A percentile compares a stretch with the other conserved stretches of the same genome.
These are phyloP conservation scores for Aspergillus sp. DNA, from an alignment of 2,329 filamentous ascomycete species.

Conservation along the genomic window DNA sequence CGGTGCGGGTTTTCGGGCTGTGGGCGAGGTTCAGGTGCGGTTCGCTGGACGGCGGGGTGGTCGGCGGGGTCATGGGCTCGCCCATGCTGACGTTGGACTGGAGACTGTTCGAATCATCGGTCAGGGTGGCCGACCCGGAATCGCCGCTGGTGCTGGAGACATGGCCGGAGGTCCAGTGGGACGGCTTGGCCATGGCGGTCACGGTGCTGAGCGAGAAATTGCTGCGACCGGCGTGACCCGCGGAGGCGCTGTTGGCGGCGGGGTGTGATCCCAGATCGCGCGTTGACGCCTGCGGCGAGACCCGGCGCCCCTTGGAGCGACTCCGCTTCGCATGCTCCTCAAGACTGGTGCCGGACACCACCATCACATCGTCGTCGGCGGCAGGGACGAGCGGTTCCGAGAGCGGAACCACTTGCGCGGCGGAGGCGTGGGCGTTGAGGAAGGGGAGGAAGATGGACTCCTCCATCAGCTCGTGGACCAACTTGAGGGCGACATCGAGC, in stretches of 20 bases:
- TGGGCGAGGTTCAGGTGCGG: slow-evolving; percentile 25
- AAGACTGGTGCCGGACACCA: slow-evolving; percentile 27
- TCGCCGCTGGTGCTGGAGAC: slow-evolving; percentile 38
- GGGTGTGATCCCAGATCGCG: slow-evolving; percentile 28
- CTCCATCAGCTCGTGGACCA: slow-evolving; percentile 95
- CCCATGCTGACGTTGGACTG: slow-evolving; percentile 41
- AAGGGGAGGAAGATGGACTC: slow-evolving; percentile 94
- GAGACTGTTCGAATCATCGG: slow-evolving; percentile 47
- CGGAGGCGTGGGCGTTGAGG: slow-evolving; percentile 64
- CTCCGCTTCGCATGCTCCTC: slow-evolving; percentile 31
- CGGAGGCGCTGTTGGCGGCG: slow-evolving; percentile 22
- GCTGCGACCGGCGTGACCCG: slow-evolving; percentile 25
- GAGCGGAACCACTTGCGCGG: slow-evolving; percentile 46
- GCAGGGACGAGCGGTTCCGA: slow-evolving; percentile 43
- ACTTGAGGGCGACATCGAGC: slow-evolving; percentile 77
- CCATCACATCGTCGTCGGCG: slow-evolving; percentile 35
- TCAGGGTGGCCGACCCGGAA: slow-evolving; percentile 37
- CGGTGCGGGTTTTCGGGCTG: slow-evolving; percentile 42
- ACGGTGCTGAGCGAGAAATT: slow-evolving; percentile 31
- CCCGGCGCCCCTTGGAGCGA: slow-evolving; percentile 27
- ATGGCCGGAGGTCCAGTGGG: slow-evolving; percentile 35
- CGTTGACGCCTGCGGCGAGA: slow-evolving; percentile 33
- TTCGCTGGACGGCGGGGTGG: slow-evolving; percentile 50
- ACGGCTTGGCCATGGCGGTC: slow-evolving; percentile 33
- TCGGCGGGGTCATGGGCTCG: slow-evolving; percentile 52